Conservation (phyloP, 2,329 filamentous ascomycete species). For the Neonectria punicea region DNA sequence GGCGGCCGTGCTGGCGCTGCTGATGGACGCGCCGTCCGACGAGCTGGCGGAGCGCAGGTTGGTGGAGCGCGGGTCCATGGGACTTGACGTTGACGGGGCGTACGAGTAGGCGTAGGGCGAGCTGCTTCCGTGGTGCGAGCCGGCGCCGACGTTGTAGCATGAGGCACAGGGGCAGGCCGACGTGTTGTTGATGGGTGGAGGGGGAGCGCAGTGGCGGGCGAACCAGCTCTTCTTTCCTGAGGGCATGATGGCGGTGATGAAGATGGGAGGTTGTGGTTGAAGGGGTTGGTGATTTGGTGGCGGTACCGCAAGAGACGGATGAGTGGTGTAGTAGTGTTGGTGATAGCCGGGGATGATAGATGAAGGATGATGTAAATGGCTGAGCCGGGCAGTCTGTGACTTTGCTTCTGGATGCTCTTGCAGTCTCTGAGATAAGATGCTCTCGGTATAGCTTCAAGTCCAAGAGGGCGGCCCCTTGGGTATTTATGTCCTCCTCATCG, state of each 20-base stretch:
- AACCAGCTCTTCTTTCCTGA: slow-evolving; percentile 51
- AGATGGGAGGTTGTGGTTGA: neutral
- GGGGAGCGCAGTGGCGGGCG: slow-evolving; percentile 53
- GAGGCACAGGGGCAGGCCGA: slow-evolving; percentile 50
- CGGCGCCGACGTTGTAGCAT: slow-evolving; percentile 46
- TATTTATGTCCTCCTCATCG: slow-evolving; percentile 37
- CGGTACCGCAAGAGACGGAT: neutral
- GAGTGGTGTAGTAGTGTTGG: slow-evolving; percentile 9
- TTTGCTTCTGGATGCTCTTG: slow-evolving; percentile 3
- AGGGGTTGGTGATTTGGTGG: neutral
- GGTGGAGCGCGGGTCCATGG: slow-evolving; percentile 8
- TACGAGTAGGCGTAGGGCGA: slow-evolving; percentile 13
- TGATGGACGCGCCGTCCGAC: slow-evolving; percentile 40
- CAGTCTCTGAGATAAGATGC: neutral
- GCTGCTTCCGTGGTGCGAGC: slow-evolving; percentile 10
- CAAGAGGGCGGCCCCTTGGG: slow-evolving; percentile 27
- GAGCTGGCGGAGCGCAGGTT: slow-evolving; percentile 21
- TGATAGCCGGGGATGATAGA: slow-evolving; percentile 9
- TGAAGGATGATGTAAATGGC: neutral
- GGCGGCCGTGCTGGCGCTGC: slow-evolving; percentile 33
- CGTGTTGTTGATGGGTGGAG: slow-evolving; percentile 49
- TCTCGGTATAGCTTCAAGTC: neutral
- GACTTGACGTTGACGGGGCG: slow-evolving; percentile 13
- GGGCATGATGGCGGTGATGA: slow-evolving; percentile 40
- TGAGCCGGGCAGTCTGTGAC: neutral